Evolutionary conservation across 2,329 filamentous ascomycete genomes (phyloP).

Genomic region (Corniculantispora saksenae): DNA sequence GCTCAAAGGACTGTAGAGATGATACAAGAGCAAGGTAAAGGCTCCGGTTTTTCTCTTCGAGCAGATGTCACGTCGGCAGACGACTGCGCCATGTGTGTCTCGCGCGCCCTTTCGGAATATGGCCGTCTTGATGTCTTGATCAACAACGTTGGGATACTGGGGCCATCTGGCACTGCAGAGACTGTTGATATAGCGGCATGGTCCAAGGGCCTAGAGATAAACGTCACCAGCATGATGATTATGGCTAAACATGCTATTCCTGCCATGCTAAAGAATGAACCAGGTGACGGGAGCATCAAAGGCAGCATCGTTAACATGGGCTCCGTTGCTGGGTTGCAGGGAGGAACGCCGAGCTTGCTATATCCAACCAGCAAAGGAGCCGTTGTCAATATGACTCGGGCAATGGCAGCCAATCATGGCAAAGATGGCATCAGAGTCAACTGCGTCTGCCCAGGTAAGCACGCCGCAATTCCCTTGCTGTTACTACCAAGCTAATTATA

Average conservation of each 20-base stretch:
- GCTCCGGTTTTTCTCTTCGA: conserved; percentile 42
- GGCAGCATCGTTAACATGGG: conserved; percentile 64
- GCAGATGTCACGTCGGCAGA: conserved; percentile 56
- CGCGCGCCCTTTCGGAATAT: conserved; percentile 47
- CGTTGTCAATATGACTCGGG: conserved; percentile 52
- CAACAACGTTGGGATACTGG: conserved; percentile 49
- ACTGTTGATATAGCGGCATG: conserved; percentile 62
- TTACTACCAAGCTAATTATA: not conserved
- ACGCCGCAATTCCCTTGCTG: not conserved
- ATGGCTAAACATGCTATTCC: conserved; percentile 65
- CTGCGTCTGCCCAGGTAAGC: conserved; percentile 47
- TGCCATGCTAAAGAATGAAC: conserved; percentile 55
- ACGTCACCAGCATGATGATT: conserved; percentile 65
- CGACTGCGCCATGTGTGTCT: conserved; percentile 50
- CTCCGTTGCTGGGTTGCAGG: conserved; percentile 57
- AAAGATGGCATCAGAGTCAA: conserved; percentile 49
- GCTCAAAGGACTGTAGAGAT: conserved; percentile 57
- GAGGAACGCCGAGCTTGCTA: conserved; percentile 45
- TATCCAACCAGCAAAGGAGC: conserved; percentile 52
- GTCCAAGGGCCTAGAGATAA: conserved; percentile 58
- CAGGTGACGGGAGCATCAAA: conserved; percentile 36
- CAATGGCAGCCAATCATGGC: conserved; percentile 53
- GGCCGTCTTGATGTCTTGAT: conserved; percentile 47
- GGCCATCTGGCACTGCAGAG: conserved; percentile 58
- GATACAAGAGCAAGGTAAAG: conserved; percentile 42